Evolutionary conservation across 2,329 filamentous ascomycete genomes (phyloP), one percentile per base, ranked within the genome.

Genomic region (Gnomoniopsis sp.): DNA sequence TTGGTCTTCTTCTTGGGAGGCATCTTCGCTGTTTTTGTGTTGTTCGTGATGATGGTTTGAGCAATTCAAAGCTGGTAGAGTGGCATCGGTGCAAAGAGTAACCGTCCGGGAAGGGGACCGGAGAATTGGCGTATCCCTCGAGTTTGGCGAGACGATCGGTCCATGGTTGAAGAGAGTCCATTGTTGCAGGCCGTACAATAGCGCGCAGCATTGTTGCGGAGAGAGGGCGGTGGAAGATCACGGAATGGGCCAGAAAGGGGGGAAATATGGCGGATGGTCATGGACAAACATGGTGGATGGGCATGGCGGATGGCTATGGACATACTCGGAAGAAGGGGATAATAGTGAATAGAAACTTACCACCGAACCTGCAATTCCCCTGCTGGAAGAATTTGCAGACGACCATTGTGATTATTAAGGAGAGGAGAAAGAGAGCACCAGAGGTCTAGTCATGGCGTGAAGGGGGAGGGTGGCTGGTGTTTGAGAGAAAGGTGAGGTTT

Each of bases 341-440:
- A 23, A 26, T 12, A 19, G 19, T 23, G 44, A 50, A 36, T 43
- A 26, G 48, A 54, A 50, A 73, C 78, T 51, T 73, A 82, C 80
- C 74, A 69, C 80, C 80, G 65, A 72, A 79, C 60, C 74, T 78
- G 77, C 80, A 83, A 69, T 74, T 74, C 58, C 80, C 80, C 67
- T 80, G 77, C 71, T 76, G 71, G 61, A 68, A 82, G 69, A 76
- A 82, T 67, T 72, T 75, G 71, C 79, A 82, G 56, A 81, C 60
- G 23, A 70, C 58, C 58, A 62, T 62, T 36, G 53, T 49, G 47
- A 43, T 52, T 46, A 43, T 52, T 17, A 44, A 6, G 19, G 41
- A 21, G n/a, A 19, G n/a, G 41, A 19, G 3, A n/a, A n/a, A 19
- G 6, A 44, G n/a, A 19, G 8, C 3, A n/a, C 17, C 3, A 17